phyloP scores from a whole-genome alignment of 169 alveolate genomes.

The Eimeria falciformis region DNA sequence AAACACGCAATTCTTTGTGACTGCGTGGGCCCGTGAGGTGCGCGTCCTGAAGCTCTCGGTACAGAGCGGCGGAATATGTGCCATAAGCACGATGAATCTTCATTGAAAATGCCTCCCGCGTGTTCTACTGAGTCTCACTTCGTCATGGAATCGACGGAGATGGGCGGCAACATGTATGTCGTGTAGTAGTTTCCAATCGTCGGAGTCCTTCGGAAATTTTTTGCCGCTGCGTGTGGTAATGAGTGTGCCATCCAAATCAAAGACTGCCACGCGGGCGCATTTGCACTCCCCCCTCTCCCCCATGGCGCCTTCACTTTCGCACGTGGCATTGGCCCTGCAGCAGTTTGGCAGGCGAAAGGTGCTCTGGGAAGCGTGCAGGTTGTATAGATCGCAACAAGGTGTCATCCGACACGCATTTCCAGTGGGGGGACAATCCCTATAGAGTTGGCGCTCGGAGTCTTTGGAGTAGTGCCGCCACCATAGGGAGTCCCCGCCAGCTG shows the following conservation, averaged over 20 bases:
- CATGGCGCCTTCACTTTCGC: background rate
- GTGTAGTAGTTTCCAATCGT: constrained; percentile 74
- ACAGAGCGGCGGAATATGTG: no score
- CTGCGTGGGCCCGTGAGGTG: no score
- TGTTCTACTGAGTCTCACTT: background rate
- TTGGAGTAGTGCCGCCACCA: constrained; percentile 62
- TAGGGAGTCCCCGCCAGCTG: constrained; percentile 40
- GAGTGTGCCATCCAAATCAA: constrained; percentile 79
- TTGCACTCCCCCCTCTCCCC: background rate
- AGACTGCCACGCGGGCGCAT: constrained; percentile 73
- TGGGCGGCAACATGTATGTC: constrained; percentile 4
- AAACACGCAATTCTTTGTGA: no score
- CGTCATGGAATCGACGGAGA: constrained; percentile 38
- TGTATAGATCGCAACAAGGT: constrained; percentile 46
- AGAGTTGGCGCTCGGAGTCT: background rate
- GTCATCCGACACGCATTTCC: background rate
- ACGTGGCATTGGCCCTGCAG: constrained; percentile 6
- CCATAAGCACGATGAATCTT: no score
- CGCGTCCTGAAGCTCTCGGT: no score
- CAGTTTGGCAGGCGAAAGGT: constrained; percentile 31
- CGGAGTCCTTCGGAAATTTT: constrained; percentile 52
- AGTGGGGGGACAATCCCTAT: background rate
- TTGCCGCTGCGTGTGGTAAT: constrained; percentile 79
- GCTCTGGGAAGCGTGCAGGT: constrained; percentile 52
- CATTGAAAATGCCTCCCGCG: background rate